A percentile compares a stretch with the other conserved stretches of the same genome.
These are phyloP conservation scores for Teunomyces lycoperdinae DNA, from an alignment of 805 yeast species.

Conservation along the genomic window DNA sequence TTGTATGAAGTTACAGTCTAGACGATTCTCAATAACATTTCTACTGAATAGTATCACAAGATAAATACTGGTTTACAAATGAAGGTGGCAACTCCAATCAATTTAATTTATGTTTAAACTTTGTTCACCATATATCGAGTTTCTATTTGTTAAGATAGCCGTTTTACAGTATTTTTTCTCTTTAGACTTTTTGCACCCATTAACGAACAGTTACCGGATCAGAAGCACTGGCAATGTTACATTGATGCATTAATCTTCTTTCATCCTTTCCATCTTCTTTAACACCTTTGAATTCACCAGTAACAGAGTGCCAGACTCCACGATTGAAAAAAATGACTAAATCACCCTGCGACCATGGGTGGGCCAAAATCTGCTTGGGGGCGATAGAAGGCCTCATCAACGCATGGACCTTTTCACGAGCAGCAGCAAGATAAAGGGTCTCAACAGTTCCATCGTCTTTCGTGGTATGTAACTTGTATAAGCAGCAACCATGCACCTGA, in stretches of 20 bases:
- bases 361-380: constrained; percentile 73
- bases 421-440: constrained; percentile 61
- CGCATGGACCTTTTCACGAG: constrained; percentile 67
- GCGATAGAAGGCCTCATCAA: constrained; percentile 84
- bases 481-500: constrained; percentile 88
- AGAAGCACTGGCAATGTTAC: constrained; percentile 80
- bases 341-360: constrained; percentile 81
- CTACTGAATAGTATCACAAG: too few species aligned
- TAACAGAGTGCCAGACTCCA: constrained; percentile 90
- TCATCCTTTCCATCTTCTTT: constrained; percentile 54
- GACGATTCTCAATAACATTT: too few species aligned
- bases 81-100: not conserved
- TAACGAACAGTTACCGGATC: constrained; percentile 47
- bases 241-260: constrained; percentile 87
- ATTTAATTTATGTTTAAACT: not conserved
- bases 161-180: not conserved
- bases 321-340: constrained; percentile 82
- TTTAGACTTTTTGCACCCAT: not conserved
- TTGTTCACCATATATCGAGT: too few species aligned
- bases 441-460: constrained; percentile 49
- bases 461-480: constrained; percentile 55
- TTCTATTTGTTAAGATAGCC: not conserved
- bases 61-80: not conserved
- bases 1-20: not conserved
- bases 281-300: constrained; percentile 70